Base-by-base conservation (phyloP, 768 basidiomycete genomes). In the Myochromella boudieri region DNA sequence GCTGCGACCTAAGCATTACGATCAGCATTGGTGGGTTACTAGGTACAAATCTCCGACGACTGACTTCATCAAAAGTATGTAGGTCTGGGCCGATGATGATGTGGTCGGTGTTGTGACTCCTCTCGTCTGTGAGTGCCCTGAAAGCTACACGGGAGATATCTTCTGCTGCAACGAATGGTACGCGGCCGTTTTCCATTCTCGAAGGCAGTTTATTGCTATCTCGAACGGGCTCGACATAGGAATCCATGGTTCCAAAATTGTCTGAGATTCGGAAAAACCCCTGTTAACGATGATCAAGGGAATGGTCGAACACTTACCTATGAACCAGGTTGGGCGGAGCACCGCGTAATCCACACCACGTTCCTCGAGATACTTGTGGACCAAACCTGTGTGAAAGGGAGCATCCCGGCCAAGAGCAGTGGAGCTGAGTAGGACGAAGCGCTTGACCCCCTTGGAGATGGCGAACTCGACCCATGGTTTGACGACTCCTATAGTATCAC, bases 271-370 rank as follows among this genome's bases (percentile, higher is more conserved):
- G n/a, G n/a, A n/a, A n/a, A n/a, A n/a, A n/a, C n/a, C 14, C 31
- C 25, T 43, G 26, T 15, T 32, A 9, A 5, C 6, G 3, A 11
- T n/a, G 34, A 7, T 33, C 25, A 29, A 29, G 38, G 37, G 6
- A 22, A 29, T 28, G 18, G 8, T 3, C 9, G 4, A 21, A 25
- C 21, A 46, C 60, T 7, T 36, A 69, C 71, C 68, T 20, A 61
- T 62, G 47, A 72, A 72, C 67, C 65, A 69, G 7, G 70, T 66
- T 1, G 71, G 70, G 1, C 69, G 55, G 12, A 74, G 37, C 14
- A 65, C 60, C 15, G 55, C 53, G 46, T 66, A 70, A 25, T 72
- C 67, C 2, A 68, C 59, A 1, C 60, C 63, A 20, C 57, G 42
- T n/a, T 59, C 51, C 11, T 51, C 57, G 9, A 74, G 56, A 37